A percentile compares a stretch with the other conserved stretches of the same genome.
Evolutionary conservation across 306 rosid species (phyloP).

Genomic region (Prunus mume): DNA sequence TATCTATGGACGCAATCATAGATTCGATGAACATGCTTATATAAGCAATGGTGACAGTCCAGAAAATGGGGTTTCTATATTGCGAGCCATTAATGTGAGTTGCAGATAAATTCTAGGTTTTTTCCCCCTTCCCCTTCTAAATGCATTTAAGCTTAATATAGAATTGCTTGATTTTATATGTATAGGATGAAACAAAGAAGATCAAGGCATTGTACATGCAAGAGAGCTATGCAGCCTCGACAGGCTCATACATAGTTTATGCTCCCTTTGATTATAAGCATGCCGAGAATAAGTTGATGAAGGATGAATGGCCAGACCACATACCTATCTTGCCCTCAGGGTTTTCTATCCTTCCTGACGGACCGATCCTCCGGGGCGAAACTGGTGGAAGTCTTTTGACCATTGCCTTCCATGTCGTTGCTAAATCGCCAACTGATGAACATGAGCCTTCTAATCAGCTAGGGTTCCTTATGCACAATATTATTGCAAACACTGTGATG

Average conservation of each 20-base stretch:
- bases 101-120: not conserved
- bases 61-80: slow-evolving; percentile 46
- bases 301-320: slow-evolving; percentile 24
- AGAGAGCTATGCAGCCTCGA: slow-evolving; percentile 44
- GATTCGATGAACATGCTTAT: slow-evolving; percentile 25
- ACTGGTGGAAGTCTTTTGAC: slow-evolving; percentile 43
- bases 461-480: not conserved
- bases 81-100: slow-evolving; percentile 42
- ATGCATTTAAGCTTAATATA: no score
- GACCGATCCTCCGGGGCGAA: not conserved
- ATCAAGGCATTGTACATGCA: slow-evolving; percentile 40
- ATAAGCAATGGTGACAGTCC: slow-evolving; percentile 34
- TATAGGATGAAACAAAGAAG: slow-evolving; percentile 31
- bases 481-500: slow-evolving; percentile 25
- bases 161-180: not conserved
- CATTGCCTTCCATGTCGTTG: slow-evolving; percentile 34
- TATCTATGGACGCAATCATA: slow-evolving; percentile 26
- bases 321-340: slow-evolving; percentile 52
- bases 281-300: not conserved
- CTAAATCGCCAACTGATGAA: not conserved
- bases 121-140: not conserved
- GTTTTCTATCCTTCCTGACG: slow-evolving; percentile 50
- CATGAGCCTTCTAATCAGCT: not conserved
- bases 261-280: slow-evolving; percentile 42
- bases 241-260: slow-evolving; percentile 45